Percentiles rank a stretch among this genome's conserved stretches.
These are phyloP conservation scores for Truncatella angustata DNA, from an alignment of 2,329 filamentous ascomycete species.

Conservation along the genomic window DNA sequence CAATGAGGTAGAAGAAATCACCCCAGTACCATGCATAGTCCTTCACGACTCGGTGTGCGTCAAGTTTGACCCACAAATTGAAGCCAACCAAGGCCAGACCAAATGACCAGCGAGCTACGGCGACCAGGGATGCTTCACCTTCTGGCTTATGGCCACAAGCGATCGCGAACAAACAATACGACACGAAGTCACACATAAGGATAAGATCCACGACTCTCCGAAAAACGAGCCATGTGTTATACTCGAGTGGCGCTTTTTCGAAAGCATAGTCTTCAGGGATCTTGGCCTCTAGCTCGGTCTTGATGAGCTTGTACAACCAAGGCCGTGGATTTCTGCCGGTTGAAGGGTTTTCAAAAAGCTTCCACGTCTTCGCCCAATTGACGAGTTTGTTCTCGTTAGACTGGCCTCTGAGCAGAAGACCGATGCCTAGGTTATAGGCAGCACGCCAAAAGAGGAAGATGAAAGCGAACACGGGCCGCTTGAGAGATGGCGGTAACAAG, in stretches of 20 bases:
- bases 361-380: conserved; percentile 81
- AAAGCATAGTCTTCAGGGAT: conserved; percentile 93
- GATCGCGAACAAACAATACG: conserved; percentile 93
- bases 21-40: conserved; percentile 99
- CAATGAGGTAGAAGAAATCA: conserved; percentile 98
- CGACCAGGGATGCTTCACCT: conserved; percentile 69
- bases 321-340: conserved; percentile 82
- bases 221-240: conserved; percentile 98
- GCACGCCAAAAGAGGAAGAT: conserved; percentile 91
- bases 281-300: conserved; percentile 89
- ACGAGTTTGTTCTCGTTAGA: conserved; percentile 86
- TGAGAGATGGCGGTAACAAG: conserved; percentile 65
- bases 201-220: conserved; percentile 94
- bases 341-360: conserved; percentile 79
- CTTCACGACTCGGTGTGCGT: conserved; percentile 96
- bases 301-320: conserved; percentile 78
- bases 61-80: conserved; percentile 98
- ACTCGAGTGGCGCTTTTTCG: conserved; percentile 89
- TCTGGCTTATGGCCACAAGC: conserved; percentile 76
- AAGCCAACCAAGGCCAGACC: conserved; percentile 82
- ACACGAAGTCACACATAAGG: conserved; percentile 97
- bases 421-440: conserved; percentile 92
- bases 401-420: conserved; percentile 82
- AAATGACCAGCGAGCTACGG: conserved; percentile 71
- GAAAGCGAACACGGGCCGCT: conserved; percentile 74